Evolutionary conservation across 441 rosid species (phyloP).

Genomic region (Dalechampia spathulata): DNA sequence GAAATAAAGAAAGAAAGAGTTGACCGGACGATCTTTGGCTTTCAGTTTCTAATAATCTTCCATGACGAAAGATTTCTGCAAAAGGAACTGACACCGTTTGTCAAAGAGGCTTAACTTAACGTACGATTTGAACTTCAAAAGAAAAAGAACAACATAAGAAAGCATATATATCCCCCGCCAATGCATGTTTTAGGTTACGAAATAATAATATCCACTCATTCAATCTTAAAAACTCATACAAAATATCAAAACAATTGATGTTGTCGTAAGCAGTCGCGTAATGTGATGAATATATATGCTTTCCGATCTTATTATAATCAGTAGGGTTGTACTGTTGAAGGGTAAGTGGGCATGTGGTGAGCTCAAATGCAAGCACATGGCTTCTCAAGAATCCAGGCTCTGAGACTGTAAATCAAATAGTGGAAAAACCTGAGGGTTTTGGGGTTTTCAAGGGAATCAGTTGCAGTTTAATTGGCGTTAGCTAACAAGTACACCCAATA

Average conservation of each 20-base stretch:
- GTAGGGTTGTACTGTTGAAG: slow-evolving; percentile 14
- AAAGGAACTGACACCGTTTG: background rate
- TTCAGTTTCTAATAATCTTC: too few relatives aligned
- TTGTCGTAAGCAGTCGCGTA: too few relatives aligned
- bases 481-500: slow-evolving; percentile 5
- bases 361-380: slow-evolving; percentile 58
- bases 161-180: too few relatives aligned
- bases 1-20: too few relatives aligned
- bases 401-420: slow-evolving; percentile 22
- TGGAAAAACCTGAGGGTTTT: slow-evolving; percentile 26
- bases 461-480: slow-evolving; percentile 24
- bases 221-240: too few relatives aligned
- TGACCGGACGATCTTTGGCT: too few relatives aligned
- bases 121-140: too few relatives aligned
- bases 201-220: too few relatives aligned
- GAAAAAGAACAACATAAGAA: too few relatives aligned
- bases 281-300: background rate
- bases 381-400: slow-evolving; percentile 42
- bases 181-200: too few relatives aligned
- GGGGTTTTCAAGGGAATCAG: slow-evolving; percentile 42
- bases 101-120: too few relatives aligned
- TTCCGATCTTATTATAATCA: background rate
- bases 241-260: too few relatives aligned
- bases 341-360: slow-evolving; percentile 51
- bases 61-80: background rate